A percentile compares a stretch with the other conserved stretches of the same genome.
phyloP scores from a whole-genome alignment of 352 stramenopile species.

The Detonula confervacea region DNA sequence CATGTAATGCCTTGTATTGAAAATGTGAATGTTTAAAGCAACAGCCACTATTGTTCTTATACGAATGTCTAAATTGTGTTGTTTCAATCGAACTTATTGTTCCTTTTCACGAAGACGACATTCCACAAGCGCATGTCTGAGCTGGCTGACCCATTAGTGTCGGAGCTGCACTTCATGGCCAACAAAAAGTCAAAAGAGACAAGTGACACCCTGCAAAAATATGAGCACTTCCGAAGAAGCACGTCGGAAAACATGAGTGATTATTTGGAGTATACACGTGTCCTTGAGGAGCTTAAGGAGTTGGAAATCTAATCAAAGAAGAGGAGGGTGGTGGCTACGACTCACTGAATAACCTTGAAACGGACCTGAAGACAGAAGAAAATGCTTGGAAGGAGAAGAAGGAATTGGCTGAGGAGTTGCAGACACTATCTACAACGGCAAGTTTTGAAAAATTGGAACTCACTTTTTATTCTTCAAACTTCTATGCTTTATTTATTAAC shows the following conservation, averaged over 20 bases:
- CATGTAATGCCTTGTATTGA: no score
- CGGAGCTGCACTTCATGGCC: constrained; percentile 18
- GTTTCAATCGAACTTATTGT: constrained; percentile 1
- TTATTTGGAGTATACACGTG: constrained; percentile 59
- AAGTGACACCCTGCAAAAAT: constrained; percentile 35
- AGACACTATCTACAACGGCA: constrained; percentile 38
- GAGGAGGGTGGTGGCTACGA: constrained; percentile 28
- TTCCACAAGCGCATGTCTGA: constrained; percentile 17
- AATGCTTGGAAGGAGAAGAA: constrained; percentile 35
- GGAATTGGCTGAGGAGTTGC: constrained; percentile 35
- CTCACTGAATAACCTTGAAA: constrained; percentile 47
- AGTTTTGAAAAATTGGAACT: constrained; percentile 6
- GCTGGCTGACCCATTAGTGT: constrained; percentile 15
- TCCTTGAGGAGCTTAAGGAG: constrained; percentile 64
- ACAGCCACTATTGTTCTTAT: constrained; percentile 22
- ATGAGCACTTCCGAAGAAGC: constrained; percentile 58
- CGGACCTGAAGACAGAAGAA: constrained; percentile 52
- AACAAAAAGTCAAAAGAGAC: constrained; percentile 37
- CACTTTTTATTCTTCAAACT: constrained; percentile 1
- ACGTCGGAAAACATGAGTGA: constrained; percentile 59
- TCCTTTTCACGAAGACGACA: not conserved
- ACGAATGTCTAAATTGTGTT: not conserved
- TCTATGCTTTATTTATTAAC: not conserved
- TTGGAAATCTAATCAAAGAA: constrained; percentile 46
- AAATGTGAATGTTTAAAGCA: no score